Evolutionary conservation across 768 basidiomycete genomes (phyloP).

Genomic region (Scleroderma bovista): DNA sequence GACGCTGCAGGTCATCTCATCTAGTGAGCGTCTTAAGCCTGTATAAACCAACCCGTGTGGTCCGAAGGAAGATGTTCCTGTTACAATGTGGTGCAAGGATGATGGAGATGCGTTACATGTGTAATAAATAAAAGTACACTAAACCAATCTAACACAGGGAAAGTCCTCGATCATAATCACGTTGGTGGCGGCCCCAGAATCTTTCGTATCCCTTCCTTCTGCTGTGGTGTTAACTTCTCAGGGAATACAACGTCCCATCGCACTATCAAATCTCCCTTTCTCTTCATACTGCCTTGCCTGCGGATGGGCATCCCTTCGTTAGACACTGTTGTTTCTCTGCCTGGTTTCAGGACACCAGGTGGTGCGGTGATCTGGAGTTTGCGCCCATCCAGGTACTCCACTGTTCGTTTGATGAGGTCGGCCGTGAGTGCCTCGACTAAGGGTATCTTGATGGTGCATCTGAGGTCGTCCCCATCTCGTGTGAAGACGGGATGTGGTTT

Average conservation of each 20-base stretch:
- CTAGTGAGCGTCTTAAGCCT: no score
- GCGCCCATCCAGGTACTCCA: slow-evolving; percentile 78
- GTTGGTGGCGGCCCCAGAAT: slow-evolving; percentile 39
- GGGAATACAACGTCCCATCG: slow-evolving; percentile 87
- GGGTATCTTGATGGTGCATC: slow-evolving; percentile 54
- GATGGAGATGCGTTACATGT: background rate
- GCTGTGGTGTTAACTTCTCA: slow-evolving; percentile 59
- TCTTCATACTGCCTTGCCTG: slow-evolving; percentile 62
- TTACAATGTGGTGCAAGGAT: background rate
- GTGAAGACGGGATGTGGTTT: slow-evolving; percentile 77
- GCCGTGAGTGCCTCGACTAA: slow-evolving; percentile 82
- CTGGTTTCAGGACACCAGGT: slow-evolving; percentile 65
- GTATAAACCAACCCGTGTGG: background rate
- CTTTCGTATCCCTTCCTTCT: slow-evolving; percentile 78
- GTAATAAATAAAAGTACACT: slow-evolving; percentile 3
- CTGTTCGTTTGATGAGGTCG: slow-evolving; percentile 42
- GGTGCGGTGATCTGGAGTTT: slow-evolving; percentile 67
- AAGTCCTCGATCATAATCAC: background rate
- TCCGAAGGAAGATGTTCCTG: background rate
- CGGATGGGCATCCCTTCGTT: slow-evolving; percentile 92
- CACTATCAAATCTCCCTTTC: slow-evolving; percentile 80
- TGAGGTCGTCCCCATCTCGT: slow-evolving; percentile 79
- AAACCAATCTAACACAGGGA: slow-evolving; percentile 1
- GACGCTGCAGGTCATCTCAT: no score
- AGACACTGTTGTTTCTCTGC: slow-evolving; percentile 58